phyloP scores from a whole-genome alignment of 2,329 filamentous ascomycete species.

The Tolypocladium guangdongense region DNA sequence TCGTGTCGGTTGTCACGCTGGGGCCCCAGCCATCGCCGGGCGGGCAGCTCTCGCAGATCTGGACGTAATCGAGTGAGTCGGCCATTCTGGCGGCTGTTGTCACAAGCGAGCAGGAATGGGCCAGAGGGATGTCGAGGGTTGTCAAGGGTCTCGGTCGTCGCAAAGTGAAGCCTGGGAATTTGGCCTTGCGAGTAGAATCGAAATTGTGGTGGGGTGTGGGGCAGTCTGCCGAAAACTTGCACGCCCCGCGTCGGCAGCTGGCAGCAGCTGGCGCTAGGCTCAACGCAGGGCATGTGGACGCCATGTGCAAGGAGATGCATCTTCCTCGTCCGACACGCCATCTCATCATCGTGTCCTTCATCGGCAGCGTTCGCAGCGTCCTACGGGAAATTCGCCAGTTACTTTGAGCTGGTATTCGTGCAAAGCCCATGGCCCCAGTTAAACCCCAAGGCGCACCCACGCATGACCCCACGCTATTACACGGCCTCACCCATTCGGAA shows the following conservation, averaged over 20 bases:
- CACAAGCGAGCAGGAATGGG: neutral
- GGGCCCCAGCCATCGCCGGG: constrained; percentile 82
- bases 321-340: neutral
- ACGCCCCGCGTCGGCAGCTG: constrained; percentile 15
- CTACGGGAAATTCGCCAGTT: neutral
- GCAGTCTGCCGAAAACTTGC: constrained; percentile 15
- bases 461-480: neutral
- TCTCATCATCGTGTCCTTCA: neutral
- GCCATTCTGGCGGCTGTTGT: constrained; percentile 25
- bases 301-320: neutral
- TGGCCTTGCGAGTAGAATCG: constrained; percentile 18
- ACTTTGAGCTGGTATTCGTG: neutral
- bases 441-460: neutral
- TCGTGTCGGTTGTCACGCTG: constrained; percentile 70
- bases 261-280: neutral
- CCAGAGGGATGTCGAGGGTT: constrained; percentile 1
- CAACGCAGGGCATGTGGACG: neutral
- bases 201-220: constrained; percentile 34
- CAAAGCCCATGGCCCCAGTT: neutral
- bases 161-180: constrained; percentile 16
- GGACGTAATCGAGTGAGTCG: constrained; percentile 45
- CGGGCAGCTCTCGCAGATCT: constrained; percentile 62
- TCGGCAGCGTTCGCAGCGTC: neutral
- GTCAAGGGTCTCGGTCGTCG: constrained; percentile 5
- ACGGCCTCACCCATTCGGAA: neutral